phyloP scores from a whole-genome alignment of 139 green algal genomes.

The Microglena sp. region DNA sequence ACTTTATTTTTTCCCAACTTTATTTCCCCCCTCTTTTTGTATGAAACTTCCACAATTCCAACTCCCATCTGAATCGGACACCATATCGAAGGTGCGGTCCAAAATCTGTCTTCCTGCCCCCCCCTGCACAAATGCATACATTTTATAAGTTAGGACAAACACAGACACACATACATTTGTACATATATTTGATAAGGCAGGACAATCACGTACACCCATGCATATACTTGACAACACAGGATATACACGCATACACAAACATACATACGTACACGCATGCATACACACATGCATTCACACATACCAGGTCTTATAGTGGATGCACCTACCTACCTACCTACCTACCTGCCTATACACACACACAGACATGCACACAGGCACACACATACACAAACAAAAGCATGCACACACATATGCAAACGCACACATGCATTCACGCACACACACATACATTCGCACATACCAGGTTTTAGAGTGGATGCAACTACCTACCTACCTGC shows the following conservation, averaged over 20 bases:
- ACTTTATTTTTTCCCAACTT: too few relatives aligned
- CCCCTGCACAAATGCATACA: not conserved
- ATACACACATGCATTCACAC: not conserved
- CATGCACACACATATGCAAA: not conserved
- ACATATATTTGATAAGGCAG: not conserved
- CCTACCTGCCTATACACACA: not conserved
- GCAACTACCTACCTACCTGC: too few relatives aligned
- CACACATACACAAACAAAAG: not conserved
- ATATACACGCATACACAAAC: not conserved
- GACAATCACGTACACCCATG: too few relatives aligned
- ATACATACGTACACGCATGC: not conserved
- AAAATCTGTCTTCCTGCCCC: too few relatives aligned
- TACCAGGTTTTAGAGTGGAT: too few relatives aligned
- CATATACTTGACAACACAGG: not conserved
- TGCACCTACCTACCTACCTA: not conserved
- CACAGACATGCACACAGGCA: not conserved
- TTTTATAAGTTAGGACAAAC: not conserved
- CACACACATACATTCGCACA: not conserved
- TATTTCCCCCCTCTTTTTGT: too few relatives aligned
- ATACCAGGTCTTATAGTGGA: not conserved
- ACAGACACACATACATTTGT: not conserved
- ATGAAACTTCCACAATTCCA: too few relatives aligned
- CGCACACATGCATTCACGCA: not conserved
- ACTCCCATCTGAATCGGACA: too few relatives aligned
- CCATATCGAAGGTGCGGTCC: too few relatives aligned